Percentiles rank a stretch among this genome's conserved stretches.
phyloP scores from a whole-genome alignment of 371 early-diverging fungal genomes.

The Nematocida sp. region DNA sequence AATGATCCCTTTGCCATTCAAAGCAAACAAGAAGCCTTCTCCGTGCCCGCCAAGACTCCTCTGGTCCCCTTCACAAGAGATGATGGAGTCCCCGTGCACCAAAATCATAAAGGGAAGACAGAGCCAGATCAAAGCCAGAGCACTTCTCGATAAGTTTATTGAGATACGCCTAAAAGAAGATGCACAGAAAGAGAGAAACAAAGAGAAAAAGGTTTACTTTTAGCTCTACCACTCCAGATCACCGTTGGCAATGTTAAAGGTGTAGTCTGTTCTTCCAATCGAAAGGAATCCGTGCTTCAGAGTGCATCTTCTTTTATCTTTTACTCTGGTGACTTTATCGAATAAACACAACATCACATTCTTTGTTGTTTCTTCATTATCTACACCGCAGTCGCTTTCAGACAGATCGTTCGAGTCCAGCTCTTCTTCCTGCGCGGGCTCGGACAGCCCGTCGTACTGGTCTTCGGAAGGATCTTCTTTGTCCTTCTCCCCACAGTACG shows the following conservation, averaged over 20 bases:
- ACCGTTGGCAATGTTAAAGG: constrained; percentile 62
- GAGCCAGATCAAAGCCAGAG: constrained; percentile 22
- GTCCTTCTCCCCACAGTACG: constrained; percentile 29
- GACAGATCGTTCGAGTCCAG: constrained; percentile 44
- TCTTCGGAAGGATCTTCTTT: constrained; percentile 6
- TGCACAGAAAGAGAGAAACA: constrained; percentile 3
- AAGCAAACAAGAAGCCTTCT: constrained; percentile 8
- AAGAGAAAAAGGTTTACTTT: not conserved
- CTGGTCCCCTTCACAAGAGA: constrained; percentile 43
- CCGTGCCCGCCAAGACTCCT: not conserved
- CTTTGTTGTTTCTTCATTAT: constrained; percentile 47
- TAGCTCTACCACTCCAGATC: constrained; percentile 64
- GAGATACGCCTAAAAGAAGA: constrained; percentile 42
- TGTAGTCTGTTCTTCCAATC: constrained; percentile 62
- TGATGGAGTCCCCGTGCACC: constrained; percentile 42
- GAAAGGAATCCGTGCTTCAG: constrained; percentile 65
- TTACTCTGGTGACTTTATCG: constrained; percentile 63
- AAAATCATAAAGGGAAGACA: constrained; percentile 31
- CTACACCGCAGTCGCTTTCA: constrained; percentile 50
- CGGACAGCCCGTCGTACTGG: constrained; percentile 39
- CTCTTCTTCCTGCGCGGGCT: constrained; percentile 17
- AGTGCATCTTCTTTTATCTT: constrained; percentile 62
- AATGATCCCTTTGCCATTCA: constrained; percentile 14
- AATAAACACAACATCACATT: constrained; percentile 64
- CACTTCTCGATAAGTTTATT: constrained; percentile 39